A percentile compares a stretch with the other conserved stretches of the same genome.
These are phyloP conservation scores for Asterophora lycoperdoides DNA, from an alignment of 768 basidiomycete species.

Conservation along the genomic window DNA sequence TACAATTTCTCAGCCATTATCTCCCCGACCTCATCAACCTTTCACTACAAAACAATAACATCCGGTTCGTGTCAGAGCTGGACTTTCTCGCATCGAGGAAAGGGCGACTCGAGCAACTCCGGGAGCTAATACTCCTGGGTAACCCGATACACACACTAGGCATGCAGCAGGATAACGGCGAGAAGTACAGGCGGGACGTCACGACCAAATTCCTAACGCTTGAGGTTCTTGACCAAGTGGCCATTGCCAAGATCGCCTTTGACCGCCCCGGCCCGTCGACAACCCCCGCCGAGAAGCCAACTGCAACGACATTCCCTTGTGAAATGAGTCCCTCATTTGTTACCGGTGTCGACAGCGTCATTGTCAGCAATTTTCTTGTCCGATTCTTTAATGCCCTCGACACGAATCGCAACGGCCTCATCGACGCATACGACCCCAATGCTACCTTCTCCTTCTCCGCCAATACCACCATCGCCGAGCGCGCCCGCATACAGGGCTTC, in stretches of 20 bases:
- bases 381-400: conserved; percentile 87
- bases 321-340: conserved; percentile 73
- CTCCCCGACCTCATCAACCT: conserved; percentile 78
- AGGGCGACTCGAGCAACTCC: conserved; percentile 57
- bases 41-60: conserved; percentile 73
- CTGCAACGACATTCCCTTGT: conserved; percentile 71
- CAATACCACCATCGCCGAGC: conserved; percentile 77
- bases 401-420: conserved; percentile 58
- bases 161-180: conserved; percentile 49
- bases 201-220: conserved; percentile 76
- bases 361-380: conserved; percentile 75
- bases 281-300: conserved; percentile 40
- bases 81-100: conserved; percentile 56
- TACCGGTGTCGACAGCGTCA: conserved; percentile 61
- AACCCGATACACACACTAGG: conserved; percentile 72
- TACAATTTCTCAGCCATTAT: conserved; percentile 63
- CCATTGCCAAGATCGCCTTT: conserved; percentile 76
- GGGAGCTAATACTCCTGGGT: conserved; percentile 70
- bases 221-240: conserved; percentile 78
- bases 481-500: conserved; percentile 70
- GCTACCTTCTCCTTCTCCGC: conserved; percentile 92
- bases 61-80: conserved; percentile 67
- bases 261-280: conserved; percentile 58
- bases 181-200: conserved; percentile 71
- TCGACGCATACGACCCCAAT: conserved; percentile 72